Evolutionary conservation across 2,329 filamentous ascomycete genomes (phyloP), one percentile per base, ranked within the genome.

Genomic region (Alternaria brassicicola): DNA sequence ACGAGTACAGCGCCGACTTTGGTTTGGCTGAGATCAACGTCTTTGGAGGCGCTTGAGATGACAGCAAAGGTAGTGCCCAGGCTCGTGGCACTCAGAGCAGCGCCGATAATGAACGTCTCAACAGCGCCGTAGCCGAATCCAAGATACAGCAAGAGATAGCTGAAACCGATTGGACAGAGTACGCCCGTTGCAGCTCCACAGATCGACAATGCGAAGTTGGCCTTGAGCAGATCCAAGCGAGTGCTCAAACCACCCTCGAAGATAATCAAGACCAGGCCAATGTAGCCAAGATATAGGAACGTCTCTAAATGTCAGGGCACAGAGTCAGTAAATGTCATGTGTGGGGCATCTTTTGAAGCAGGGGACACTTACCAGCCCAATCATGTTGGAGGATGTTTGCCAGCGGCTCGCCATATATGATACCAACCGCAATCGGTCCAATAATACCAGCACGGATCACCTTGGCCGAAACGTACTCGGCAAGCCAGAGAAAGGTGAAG

Each of bases 191-290:
- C 69, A 3, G 81, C 82, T 3, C 75, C 79, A 3, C 78, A 39
- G 23, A 78, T 65, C 59, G 78, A 81, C 30, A 82, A 70, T 3
- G 77, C 15, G 41, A 83, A 76, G 55, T 83, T 83, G 30, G 77
- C 73, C 63, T 78, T 78, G 9, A 83, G 71, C 1, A 83, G 73
- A 61, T 83, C 81, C 3, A 83, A 65, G 0, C 80, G 79, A 28
- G 81, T 74, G 9, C 78, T 77, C 15, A 84, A 70, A 1, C 81
- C 81, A n/a, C 81, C 82, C 71, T 83, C 80, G 55, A 83, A 83
- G 38, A 83, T 83, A 55, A 84, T 82, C 36, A 84, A 66, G 43
- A 84, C 79, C 42, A 83, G 66, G 2, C 82, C 81, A 17, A 83
- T 69, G 63, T 83, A 83, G 19, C 82, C 81, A 21, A 83, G 61